Percentiles rank a stretch among this genome's conserved stretches.
phyloP scores from a whole-genome alignment of 768 basidiomycete genomes.

The Amanita phalloides region DNA sequence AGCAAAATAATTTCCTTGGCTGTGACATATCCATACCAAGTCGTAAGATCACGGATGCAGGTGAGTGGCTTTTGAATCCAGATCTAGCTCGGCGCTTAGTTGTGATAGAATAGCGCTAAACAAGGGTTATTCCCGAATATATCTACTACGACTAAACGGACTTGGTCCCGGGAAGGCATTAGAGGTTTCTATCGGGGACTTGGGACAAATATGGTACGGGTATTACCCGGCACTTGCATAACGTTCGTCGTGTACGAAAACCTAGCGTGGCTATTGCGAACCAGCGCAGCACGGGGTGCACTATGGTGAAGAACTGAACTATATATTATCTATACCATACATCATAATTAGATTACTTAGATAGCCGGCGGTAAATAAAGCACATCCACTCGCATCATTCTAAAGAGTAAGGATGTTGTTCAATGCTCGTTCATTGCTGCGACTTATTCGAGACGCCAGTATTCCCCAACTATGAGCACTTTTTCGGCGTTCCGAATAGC shows the following conservation, averaged over 20 bases:
- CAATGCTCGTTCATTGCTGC: background rate
- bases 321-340: background rate
- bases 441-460: background rate
- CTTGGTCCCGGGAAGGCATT: conserved; percentile 73
- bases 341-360: background rate
- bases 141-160: conserved; percentile 65
- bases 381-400: background rate
- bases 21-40: conserved; percentile 95
- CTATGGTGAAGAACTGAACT: background rate
- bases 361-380: background rate
- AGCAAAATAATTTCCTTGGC: conserved; percentile 82
- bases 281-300: conserved; percentile 45
- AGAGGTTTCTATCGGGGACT: conserved; percentile 92
- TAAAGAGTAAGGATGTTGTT: background rate
- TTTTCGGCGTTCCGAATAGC: conserved; percentile 21
- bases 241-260: conserved; percentile 98
- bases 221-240: conserved; percentile 94
- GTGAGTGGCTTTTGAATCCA: conserved; percentile 27
- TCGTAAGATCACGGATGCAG: conserved; percentile 88
- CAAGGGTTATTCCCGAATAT: conserved; percentile 72
- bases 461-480: conserved; percentile 14
- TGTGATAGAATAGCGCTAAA: conserved; percentile 52
- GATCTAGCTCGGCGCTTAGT: background rate
- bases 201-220: conserved; percentile 87
- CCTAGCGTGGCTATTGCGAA: conserved; percentile 70